Evolutionary conservation across 73 alveolate genomes (phyloP).

Genomic region (Paramecium caudatum): DNA sequence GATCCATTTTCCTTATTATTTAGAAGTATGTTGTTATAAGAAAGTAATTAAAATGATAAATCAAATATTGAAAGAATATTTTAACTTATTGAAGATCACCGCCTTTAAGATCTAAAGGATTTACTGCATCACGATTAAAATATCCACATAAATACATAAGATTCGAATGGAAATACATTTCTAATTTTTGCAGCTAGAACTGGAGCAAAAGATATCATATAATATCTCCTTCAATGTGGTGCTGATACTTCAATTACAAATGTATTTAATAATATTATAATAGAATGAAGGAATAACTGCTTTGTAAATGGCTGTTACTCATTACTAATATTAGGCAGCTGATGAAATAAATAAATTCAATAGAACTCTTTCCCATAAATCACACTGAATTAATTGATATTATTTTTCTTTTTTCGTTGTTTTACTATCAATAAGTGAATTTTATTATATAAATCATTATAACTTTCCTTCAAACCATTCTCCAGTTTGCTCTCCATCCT

Average conservation of each 20-base stretch:
- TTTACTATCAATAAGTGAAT: not conserved
- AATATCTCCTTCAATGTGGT: not conserved
- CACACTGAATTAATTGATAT: slow-evolving; percentile 41
- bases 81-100: not conserved
- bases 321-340: slow-evolving; percentile 15
- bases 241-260: not conserved
- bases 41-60: slow-evolving; percentile 28
- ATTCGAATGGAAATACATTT: slow-evolving; percentile 3
- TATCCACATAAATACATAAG: slow-evolving; percentile 3
- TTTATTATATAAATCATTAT: not conserved
- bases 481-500: slow-evolving; percentile 73
- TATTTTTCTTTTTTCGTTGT: not conserved
- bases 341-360: slow-evolving; percentile 26
- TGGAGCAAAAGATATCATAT: slow-evolving; percentile 18
- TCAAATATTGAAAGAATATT: not conserved
- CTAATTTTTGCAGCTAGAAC: slow-evolving; percentile 34
- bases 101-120: not conserved
- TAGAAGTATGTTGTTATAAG: slow-evolving; percentile 8
- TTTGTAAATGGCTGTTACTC: not conserved
- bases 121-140: slow-evolving; percentile 22
- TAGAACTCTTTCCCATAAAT: not conserved
- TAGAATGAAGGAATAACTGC: slow-evolving; percentile 35
- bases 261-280: not conserved
- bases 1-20: not conserved
- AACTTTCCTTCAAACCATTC: slow-evolving; percentile 78